Conservation (phyloP, 176 grass and related monocot genomes). For the Hyparrhenia diplandra region DNA sequence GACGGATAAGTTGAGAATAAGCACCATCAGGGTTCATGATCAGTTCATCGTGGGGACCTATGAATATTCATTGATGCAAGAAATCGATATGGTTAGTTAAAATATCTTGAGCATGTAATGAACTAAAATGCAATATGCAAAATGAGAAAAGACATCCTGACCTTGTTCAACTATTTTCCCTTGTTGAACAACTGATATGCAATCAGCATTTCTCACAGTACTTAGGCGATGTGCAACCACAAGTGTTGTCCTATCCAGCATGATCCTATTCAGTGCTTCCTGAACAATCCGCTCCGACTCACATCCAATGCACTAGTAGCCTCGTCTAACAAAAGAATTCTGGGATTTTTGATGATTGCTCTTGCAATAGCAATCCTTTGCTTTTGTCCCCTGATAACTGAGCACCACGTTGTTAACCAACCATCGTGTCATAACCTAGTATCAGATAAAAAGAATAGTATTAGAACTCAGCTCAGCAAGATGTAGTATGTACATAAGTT, state of each 20-base stretch:
- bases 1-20: conserved; percentile 60
- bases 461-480: conserved; percentile 16
- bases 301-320: conserved; percentile 90
- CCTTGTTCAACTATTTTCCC: conserved; percentile 93
- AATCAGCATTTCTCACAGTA: conserved; percentile 77
- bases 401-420: conserved; percentile 74
- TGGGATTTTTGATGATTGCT: conserved; percentile 78
- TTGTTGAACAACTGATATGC: conserved; percentile 72
- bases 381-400: conserved; percentile 91
- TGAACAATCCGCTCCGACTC: conserved; percentile 78
- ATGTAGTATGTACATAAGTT: background rate
- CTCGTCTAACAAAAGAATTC: conserved; percentile 83
- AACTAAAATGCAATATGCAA: background rate
- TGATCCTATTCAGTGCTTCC: conserved; percentile 81
- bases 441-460: conserved; percentile 16
- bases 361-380: conserved; percentile 88
- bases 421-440: conserved; percentile 83
- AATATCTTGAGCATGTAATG: background rate
- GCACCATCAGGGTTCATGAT: conserved; percentile 64
- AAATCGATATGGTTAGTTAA: conserved; percentile 4
- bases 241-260: conserved; percentile 74
- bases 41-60: conserved; percentile 70
- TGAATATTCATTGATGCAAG: background rate
- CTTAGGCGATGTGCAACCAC: conserved; percentile 82
- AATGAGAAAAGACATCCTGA: conserved; percentile 7